Evolutionary conservation across 2,329 filamentous ascomycete genomes (phyloP), one percentile per base, ranked within the genome.

Genomic region (Mycocentrospora acerina): DNA sequence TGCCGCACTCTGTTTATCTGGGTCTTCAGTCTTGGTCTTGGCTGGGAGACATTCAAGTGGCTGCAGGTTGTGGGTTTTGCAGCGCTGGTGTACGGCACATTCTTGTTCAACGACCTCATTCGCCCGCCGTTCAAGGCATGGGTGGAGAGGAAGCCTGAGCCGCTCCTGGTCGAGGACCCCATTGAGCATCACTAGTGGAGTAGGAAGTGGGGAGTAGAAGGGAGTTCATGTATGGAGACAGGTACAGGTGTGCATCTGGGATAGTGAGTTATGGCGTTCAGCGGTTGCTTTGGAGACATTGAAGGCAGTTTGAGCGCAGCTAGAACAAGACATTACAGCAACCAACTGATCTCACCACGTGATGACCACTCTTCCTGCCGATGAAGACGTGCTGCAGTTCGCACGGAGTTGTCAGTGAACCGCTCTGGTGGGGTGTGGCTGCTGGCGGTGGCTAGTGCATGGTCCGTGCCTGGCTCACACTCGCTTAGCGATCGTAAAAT

Each of bases 11-110:
- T 98, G 1, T 97, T 98, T 72, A 97, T 98, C 70, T 98, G 93
- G 93, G 79, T 98, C 18, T 88, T 95, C 11, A 95, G 89, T 13
- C 80, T 98, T 4, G 88, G 86, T 4, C 79, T 98, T 2, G 90
- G 90, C 44, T 98, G 93, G 93, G 93, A 98, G 72, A 84, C 82
- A 0, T 97, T 98, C 80, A 97, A 97, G 71, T 94, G 88, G 86
- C 79, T 98, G 6, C 93, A 98, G 70, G 88, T 98, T 11, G 66
- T 81, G 3, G 93, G 93, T 2, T 98, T 98, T 56, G 86, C 73
- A 2, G 72, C 96, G 51, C 78, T 98, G 24, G 93, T 98, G 11
- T 98, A 96, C 64, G 94, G 93, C 51, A 98, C 91, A 2, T 96
- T 95, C 69, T 67, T 97, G 28, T 97, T 97, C 76, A 97, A 97